phyloP scores from a whole-genome alignment of 371 early-diverging fungal species.

The Rhizopus microsporus region DNA sequence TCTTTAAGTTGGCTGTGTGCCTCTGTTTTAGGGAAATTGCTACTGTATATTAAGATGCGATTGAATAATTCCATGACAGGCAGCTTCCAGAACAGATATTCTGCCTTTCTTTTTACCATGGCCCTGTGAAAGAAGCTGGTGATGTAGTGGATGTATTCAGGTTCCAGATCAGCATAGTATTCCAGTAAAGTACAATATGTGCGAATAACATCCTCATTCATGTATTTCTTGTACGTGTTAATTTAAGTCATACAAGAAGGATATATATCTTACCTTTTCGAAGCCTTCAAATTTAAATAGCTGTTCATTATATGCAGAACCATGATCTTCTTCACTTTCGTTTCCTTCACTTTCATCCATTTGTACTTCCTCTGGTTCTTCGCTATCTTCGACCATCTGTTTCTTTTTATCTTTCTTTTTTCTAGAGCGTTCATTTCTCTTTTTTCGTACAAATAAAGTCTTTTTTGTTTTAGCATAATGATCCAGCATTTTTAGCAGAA shows the following conservation, averaged over 20 bases:
- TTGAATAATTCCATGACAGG: constrained; percentile 67
- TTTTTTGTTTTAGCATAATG: constrained; percentile 57
- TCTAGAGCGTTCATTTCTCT: constrained; percentile 11
- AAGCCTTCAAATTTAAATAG: constrained; percentile 59
- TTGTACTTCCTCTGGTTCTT: neutral
- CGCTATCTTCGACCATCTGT: constrained; percentile 2
- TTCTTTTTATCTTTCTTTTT: constrained; percentile 16
- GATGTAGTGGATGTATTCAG: constrained; percentile 51
- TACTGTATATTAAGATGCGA: constrained; percentile 45
- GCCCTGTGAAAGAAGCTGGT: constrained; percentile 69
- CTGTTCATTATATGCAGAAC: constrained; percentile 46
- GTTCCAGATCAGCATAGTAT: constrained; percentile 45
- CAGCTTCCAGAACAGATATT: constrained; percentile 63
- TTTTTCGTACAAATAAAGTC: constrained; percentile 52
- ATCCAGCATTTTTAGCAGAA: constrained; percentile 65
- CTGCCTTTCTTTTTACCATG: constrained; percentile 61
- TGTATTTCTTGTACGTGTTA: constrained; percentile 47
- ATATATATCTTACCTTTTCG: constrained; percentile 51
- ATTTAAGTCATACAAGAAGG: neutral
- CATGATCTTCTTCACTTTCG: constrained; percentile 22
- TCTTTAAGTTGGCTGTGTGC: constrained; percentile 49
- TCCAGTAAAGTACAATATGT: constrained; percentile 61
- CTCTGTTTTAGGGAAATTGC: constrained; percentile 26
- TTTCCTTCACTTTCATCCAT: constrained; percentile 8
- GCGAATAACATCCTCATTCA: constrained; percentile 46